Percentiles rank a stretch among this genome's conserved stretches.
Conservation (phyloP, 345 rosid species). For the Xanthoceras sorbifolium region DNA sequence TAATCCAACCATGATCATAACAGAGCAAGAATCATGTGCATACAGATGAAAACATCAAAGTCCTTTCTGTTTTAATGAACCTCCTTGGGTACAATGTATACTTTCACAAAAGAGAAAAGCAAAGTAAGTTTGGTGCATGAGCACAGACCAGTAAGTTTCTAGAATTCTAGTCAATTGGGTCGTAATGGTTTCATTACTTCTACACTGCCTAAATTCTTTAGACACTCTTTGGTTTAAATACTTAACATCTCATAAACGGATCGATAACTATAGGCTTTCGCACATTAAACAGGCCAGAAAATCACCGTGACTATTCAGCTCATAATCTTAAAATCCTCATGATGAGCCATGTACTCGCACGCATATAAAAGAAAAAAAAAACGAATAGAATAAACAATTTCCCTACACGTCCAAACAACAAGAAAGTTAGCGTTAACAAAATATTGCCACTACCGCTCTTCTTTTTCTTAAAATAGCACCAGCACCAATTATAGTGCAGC, state of each 20-base stretch:
- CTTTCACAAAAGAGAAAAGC: neutral
- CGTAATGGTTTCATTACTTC: neutral
- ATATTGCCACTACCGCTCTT: neutral
- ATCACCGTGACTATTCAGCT: neutral
- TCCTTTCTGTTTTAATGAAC: neutral
- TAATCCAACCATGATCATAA: neutral
- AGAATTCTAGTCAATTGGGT: neutral
- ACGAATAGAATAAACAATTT: neutral
- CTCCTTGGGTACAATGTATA: neutral
- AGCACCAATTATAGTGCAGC: neutral
- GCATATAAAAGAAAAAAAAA: neutral
- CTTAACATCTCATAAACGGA: neutral
- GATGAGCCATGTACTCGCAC: neutral
- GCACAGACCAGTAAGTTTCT: neutral
- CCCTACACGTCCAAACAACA: neutral
- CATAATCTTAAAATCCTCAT: neutral
- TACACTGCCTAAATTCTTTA: neutral
- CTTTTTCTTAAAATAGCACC: constrained; percentile 5
- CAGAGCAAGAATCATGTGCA: neutral
- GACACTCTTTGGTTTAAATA: neutral
- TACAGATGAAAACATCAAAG: neutral
- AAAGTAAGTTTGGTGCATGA: neutral
- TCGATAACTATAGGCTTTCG: neutral
- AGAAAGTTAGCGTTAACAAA: neutral
- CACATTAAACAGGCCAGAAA: too few species aligned